phyloP scores from a whole-genome alignment of 495 filamentous ascomycete genomes.

The Stereocaulon alpinum region DNA sequence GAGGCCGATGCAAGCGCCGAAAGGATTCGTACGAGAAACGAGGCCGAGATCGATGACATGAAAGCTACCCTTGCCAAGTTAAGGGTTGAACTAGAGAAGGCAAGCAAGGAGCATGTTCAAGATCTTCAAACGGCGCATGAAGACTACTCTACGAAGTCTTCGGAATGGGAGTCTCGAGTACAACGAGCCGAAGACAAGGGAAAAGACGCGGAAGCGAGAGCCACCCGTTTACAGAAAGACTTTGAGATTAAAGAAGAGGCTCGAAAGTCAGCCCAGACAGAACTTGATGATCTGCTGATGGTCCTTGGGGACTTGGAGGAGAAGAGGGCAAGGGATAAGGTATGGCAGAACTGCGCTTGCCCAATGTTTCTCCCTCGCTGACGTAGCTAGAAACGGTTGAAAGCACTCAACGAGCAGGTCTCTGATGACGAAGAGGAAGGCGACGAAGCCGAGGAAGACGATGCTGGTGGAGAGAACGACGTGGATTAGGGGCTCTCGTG shows the following conservation, averaged over 20 bases:
- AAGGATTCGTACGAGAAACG: constrained; percentile 41
- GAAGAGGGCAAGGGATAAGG: constrained; percentile 71
- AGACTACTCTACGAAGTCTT: constrained; percentile 40
- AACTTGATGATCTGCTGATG: constrained; percentile 77
- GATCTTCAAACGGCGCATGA: constrained; percentile 50
- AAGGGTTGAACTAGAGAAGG: constrained; percentile 50
- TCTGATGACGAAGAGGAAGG: constrained; percentile 73
- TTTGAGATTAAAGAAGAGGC: constrained; percentile 52
- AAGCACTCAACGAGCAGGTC: constrained; percentile 59
- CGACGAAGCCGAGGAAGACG: constrained; percentile 51
- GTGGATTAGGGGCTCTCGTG: constrained; percentile 12
- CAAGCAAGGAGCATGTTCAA: constrained; percentile 42
- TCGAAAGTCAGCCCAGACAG: constrained; percentile 51
- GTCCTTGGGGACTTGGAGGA: constrained; percentile 86
- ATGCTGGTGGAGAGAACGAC: constrained; percentile 24
- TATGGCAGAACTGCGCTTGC: constrained; percentile 30
- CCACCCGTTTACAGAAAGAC: constrained; percentile 27
- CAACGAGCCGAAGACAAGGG: constrained; percentile 32
- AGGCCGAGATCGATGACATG: constrained; percentile 53
- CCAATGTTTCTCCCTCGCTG: constrained; percentile 16
- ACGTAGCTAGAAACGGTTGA: constrained; percentile 53
- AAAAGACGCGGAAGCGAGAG: constrained; percentile 30
- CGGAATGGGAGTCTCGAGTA: constrained; percentile 33
- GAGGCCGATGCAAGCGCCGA: constrained; percentile 39
- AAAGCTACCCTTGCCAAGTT: constrained; percentile 47